phyloP scores from a whole-genome alignment of 2,329 filamentous ascomycete species.

The Paecilomyces sp. region DNA sequence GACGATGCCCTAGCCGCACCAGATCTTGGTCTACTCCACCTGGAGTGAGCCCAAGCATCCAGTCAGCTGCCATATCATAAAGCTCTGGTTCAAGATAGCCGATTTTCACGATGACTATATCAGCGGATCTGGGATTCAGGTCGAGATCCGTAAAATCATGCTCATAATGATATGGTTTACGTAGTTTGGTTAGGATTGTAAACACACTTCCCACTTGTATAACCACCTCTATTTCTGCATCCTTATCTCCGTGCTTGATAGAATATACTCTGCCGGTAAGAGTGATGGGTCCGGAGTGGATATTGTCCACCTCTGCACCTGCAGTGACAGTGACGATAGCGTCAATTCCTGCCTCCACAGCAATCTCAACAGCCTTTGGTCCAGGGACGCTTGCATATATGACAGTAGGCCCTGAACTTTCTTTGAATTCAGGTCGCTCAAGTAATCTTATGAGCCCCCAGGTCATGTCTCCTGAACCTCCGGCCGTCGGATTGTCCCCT shows the following conservation, averaged over 20 bases:
- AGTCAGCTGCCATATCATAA: constrained; percentile 47
- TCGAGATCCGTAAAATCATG: constrained; percentile 45
- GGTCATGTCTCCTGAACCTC: constrained; percentile 48
- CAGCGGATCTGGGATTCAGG: constrained; percentile 39
- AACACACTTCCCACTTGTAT: constrained; percentile 45
- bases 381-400: constrained; percentile 51
- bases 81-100: constrained; percentile 51
- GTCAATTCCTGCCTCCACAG: constrained; percentile 41
- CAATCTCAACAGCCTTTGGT: constrained; percentile 34
- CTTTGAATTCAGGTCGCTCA: constrained; percentile 38
- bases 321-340: constrained; percentile 45
- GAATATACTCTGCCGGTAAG: constrained; percentile 46
- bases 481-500: constrained; percentile 50
- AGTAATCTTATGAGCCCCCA: constrained; percentile 45
- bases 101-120: constrained; percentile 51
- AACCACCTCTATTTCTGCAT: constrained; percentile 44
- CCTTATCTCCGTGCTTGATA: constrained; percentile 44
- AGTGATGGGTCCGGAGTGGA: constrained; percentile 43
- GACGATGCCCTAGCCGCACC: constrained; percentile 40
- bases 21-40: constrained; percentile 50
- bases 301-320: constrained; percentile 43
- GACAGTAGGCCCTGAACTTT: constrained; percentile 30
- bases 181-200: constrained; percentile 45
- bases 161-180: constrained; percentile 50
- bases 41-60: constrained; percentile 49